These are phyloP conservation scores for Talaromyces trachyspermus DNA, from an alignment of 495 filamentous ascomycete genomes.

Conservation along the genomic window DNA sequence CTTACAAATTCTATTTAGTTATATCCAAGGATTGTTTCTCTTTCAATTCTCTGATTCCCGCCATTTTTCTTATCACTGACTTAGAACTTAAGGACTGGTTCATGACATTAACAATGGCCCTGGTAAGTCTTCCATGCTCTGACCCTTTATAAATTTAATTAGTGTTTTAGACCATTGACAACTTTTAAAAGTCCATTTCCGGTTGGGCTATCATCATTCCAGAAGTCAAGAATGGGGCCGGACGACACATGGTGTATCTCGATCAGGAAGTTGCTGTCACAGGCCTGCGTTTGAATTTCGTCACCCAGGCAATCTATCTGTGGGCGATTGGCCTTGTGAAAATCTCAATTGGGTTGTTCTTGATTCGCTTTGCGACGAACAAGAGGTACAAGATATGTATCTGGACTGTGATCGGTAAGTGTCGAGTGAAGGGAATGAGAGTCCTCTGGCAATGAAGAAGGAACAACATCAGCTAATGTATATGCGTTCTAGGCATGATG, in stretches of 20 bases:
- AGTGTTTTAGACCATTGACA: neutral
- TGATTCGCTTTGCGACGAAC: constrained; percentile 31
- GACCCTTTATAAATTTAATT: neutral
- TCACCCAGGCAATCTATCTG: constrained; percentile 33
- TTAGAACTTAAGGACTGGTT: constrained; percentile 33
- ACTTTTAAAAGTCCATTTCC: constrained; percentile 16
- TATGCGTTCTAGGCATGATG: constrained; percentile 25
- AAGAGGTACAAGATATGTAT: constrained; percentile 29
- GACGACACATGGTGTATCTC: constrained; percentile 28
- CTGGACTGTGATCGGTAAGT: constrained; percentile 17
- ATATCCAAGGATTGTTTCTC: too few species aligned
- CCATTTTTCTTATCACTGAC: too few species aligned
- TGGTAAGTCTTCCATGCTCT: constrained; percentile 11
- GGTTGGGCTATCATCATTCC: constrained; percentile 27
- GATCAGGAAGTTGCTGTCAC: constrained; percentile 15
- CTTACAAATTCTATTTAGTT: too few species aligned
- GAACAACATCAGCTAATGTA: neutral
- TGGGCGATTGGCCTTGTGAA: constrained; percentile 37
- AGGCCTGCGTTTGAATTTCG: constrained; percentile 37
- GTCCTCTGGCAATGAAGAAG: neutral
- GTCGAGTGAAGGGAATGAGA: neutral
- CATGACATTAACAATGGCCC: constrained; percentile 28
- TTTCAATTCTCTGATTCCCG: too few species aligned
- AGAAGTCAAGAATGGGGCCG: constrained; percentile 32
- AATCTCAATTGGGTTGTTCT: constrained; percentile 38